Base-by-base conservation (phyloP, 1,284 basidiomycete species). In the Polyporus tsugae region DNA sequence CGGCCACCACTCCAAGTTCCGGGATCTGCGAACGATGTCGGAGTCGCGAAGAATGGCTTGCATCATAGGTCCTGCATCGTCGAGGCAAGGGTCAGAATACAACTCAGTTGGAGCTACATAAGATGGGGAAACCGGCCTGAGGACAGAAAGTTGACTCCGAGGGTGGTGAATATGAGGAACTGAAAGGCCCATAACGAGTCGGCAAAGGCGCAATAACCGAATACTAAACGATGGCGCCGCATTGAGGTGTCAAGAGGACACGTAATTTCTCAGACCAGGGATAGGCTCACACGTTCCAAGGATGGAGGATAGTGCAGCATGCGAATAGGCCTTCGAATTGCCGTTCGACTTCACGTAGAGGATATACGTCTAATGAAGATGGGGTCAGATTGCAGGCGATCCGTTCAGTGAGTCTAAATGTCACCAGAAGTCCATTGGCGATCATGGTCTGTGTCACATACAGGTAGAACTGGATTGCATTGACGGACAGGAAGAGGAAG, bases 361-460 rank as follows among this genome's bases (percentile, higher is more conserved):
- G 15, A 38, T 58, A 38, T 58, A 58, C 6, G 35, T 58, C 55
- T 58, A 38, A 6, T 11, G n/a, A 10, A 3, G 4, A n/a, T 11
- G 33, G 29, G 29, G 35, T 55, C 52, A 55, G 52, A 15, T 19
- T 2, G 6, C 35, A 19, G 1, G 1, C 3, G 11, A 58, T 58
- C n/a, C 17, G 9, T 19, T 38, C 10, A n/a, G 15, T 17, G 17
- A 10, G 52, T n/a, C 2, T 4, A 6, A 11, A 38, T 4, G 6
- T 58, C 19, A 58, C 55, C 35, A 58, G 35, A 6, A 58, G 35
- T 19, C 55, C 33, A 3, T 38, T n/a, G 6, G 55, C 55, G 7
- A 58, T n/a, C 35, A 6, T 22, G 17, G 55, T 58, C 36, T 58
- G 55, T 10, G 55, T 58, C 55, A 58, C 55, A 17, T 58, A 58